Percentiles rank a stretch among this genome's conserved stretches.
Evolutionary conservation across 2,329 filamentous ascomycete genomes (phyloP).

Genomic region (Trichoderma citrinoviride): DNA sequence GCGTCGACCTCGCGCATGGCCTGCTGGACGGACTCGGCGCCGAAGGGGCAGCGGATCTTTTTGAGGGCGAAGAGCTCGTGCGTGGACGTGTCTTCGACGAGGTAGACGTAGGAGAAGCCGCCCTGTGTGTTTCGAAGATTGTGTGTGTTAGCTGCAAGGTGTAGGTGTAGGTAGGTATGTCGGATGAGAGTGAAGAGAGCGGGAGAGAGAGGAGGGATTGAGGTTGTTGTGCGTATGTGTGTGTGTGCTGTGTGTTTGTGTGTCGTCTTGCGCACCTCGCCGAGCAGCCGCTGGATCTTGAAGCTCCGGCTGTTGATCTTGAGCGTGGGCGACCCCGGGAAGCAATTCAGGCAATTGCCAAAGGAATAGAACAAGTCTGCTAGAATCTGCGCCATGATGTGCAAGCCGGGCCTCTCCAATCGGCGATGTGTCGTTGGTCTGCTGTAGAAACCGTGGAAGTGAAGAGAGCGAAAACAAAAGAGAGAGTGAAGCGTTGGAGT

Average conservation of each 20-base stretch:
- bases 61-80: slow-evolving; percentile 91
- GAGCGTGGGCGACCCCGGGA: slow-evolving; percentile 87
- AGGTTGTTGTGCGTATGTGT: slow-evolving; percentile 31
- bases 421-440: too few relatives aligned
- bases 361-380: slow-evolving; percentile 88
- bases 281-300: slow-evolving; percentile 90
- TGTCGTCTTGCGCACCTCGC: slow-evolving; percentile 69
- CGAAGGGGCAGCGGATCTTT: slow-evolving; percentile 98
- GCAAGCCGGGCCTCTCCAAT: too few relatives aligned
- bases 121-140: slow-evolving; percentile 55
- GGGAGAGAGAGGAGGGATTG: not conserved
- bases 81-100: slow-evolving; percentile 85
- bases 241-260: slow-evolving; percentile 47
- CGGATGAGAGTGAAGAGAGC: too few relatives aligned
- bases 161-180: too few relatives aligned
- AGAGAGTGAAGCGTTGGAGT: too few relatives aligned
- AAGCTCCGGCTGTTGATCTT: slow-evolving; percentile 94
- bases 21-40: slow-evolving; percentile 89
- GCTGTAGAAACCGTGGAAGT: too few relatives aligned
- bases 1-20: slow-evolving; percentile 97
- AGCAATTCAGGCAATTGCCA: slow-evolving; percentile 93
- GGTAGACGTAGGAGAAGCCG: slow-evolving; percentile 98
- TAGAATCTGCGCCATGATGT: slow-evolving; percentile 74
- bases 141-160: not conserved
- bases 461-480: not conserved